Evolutionary conservation across 441 rosid genomes (phyloP).

Genomic region (Kokia cookei): DNA sequence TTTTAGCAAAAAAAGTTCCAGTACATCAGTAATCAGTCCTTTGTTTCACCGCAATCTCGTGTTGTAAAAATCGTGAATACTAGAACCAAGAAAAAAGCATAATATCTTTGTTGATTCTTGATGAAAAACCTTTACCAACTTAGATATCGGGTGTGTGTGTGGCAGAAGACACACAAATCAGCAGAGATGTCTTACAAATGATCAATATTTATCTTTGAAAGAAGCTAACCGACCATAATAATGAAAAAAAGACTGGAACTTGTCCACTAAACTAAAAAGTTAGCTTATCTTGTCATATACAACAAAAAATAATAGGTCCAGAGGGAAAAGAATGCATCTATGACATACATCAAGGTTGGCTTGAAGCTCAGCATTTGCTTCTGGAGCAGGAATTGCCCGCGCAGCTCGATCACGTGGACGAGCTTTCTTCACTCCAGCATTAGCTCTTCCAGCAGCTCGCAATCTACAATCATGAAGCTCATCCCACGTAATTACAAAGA

Average conservation of each 20-base stretch:
- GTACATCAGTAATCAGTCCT: neutral
- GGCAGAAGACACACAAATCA: no score
- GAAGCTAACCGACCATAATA: neutral
- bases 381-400: slow-evolving; percentile 43
- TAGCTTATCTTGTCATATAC: neutral
- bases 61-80: neutral
- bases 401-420: slow-evolving; percentile 33
- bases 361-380: slow-evolving; percentile 52
- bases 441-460: slow-evolving; percentile 39
- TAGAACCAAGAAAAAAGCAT: neutral
- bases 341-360: slow-evolving; percentile 43
- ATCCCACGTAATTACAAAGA: slow-evolving; percentile 9
- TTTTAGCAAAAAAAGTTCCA: neutral
- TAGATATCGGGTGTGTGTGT: neutral
- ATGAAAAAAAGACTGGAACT: neutral
- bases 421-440: slow-evolving; percentile 31
- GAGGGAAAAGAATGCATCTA: slow-evolving; percentile 10
- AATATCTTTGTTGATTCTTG: neutral
- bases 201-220: neutral
- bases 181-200: no score
- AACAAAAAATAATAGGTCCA: neutral
- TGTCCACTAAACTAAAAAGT: neutral
- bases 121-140: neutral
- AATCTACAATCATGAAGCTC: slow-evolving; percentile 20
- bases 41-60: neutral